Conservation (phyloP, 129 eudicot species). For the Saussurea involucrata region DNA sequence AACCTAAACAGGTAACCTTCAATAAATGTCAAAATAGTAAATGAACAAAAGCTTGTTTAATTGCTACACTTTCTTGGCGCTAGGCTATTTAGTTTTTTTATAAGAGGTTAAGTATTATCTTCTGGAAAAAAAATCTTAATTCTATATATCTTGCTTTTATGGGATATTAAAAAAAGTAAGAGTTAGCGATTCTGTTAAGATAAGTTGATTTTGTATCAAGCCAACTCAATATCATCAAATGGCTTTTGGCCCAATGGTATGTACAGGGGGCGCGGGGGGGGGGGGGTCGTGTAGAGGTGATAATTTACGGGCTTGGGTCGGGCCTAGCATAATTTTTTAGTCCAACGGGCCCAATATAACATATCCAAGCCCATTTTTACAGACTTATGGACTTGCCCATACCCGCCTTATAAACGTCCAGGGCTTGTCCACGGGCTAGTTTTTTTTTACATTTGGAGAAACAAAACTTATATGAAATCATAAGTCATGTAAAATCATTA, state of each 20-base stretch:
- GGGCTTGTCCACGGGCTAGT: no score
- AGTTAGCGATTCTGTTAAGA: not conserved
- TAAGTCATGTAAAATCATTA: no score
- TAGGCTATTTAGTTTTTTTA: not conserved
- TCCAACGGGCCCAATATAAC: no score
- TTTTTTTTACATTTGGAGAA: no score
- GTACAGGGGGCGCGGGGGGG: no score
- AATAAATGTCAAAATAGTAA: not conserved
- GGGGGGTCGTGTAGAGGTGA: no score
- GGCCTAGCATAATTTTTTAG: no score
- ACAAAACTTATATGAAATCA: no score
- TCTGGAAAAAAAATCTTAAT: not conserved
- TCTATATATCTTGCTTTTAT: not conserved
- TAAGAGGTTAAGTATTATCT: not conserved
- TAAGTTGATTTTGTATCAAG: not conserved
- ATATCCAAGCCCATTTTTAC: no score
- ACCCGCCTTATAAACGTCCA: no score
- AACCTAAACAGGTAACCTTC: slow-evolving; percentile 49
- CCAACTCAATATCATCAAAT: not conserved
- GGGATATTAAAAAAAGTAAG: not conserved
- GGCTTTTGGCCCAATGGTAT: not conserved
- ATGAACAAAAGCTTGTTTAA: not conserved
- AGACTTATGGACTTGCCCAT: no score
- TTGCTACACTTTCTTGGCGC: not conserved
- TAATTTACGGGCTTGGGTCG: no score